Percentiles rank a stretch among this genome's conserved stretches.
Conservation (phyloP, 768 basidiomycete species). For the Boletus subcaerulescens region DNA sequence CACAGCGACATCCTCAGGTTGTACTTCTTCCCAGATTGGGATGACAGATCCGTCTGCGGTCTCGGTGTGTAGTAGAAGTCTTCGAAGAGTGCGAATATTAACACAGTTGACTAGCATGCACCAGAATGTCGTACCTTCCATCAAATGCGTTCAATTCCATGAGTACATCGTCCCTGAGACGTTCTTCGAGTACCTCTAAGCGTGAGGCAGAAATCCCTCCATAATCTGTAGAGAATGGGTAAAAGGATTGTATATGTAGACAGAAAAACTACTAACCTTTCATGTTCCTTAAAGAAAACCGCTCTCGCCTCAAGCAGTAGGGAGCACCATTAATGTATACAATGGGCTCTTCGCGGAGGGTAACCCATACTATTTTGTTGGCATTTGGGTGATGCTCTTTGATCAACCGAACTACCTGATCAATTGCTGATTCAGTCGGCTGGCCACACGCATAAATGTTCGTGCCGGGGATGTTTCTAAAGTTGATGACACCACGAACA, state of each 20-base stretch:
- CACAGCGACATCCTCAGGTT: conserved; percentile 65
- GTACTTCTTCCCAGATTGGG: conserved; percentile 93
- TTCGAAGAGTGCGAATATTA: conserved; percentile 25
- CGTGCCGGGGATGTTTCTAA: conserved; percentile 77
- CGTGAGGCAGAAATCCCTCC: conserved; percentile 91
- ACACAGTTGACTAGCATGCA: background rate
- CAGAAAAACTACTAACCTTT: conserved; percentile 52
- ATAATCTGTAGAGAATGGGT: conserved; percentile 57
- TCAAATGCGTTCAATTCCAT: conserved; percentile 81
- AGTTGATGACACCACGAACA: conserved; percentile 93
- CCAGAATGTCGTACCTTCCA: conserved; percentile 56
- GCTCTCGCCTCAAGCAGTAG: conserved; percentile 84
- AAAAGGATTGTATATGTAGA: background rate
- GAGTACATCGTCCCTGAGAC: conserved; percentile 84
- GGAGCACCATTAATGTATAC: conserved; percentile 92
- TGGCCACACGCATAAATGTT: conserved; percentile 92
- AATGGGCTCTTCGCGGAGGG: conserved; percentile 88
- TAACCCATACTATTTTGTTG: conserved; percentile 80
- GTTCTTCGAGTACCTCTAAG: conserved; percentile 86
- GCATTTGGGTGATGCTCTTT: conserved; percentile 57
- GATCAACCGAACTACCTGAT: conserved; percentile 69
- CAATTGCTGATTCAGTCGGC: conserved; percentile 82
- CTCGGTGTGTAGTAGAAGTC: conserved; percentile 88
- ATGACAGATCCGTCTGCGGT: conserved; percentile 82
- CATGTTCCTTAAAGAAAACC: conserved; percentile 89